These are phyloP conservation scores for Phytophthora idaei DNA, from an alignment of 352 stramenopile species.

Conservation along the genomic window DNA sequence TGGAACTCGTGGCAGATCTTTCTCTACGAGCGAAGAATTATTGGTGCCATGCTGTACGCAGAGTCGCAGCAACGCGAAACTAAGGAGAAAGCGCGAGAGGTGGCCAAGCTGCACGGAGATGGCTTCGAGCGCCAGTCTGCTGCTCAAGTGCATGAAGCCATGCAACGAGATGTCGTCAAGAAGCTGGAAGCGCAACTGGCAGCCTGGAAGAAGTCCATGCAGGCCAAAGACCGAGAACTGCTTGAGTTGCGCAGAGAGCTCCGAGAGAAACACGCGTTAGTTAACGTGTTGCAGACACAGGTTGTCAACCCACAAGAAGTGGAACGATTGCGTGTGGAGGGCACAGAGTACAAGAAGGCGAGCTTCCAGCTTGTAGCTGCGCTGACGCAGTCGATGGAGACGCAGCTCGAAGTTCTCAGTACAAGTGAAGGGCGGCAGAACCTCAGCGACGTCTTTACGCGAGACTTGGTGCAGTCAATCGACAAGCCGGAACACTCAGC, in stretches of 20 bases:
- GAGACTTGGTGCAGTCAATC: conserved; percentile 64
- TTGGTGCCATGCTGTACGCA: conserved; percentile 80
- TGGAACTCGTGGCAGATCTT: conserved; percentile 62
- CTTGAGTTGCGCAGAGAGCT: conserved; percentile 55
- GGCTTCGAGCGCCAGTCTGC: conserved; percentile 48
- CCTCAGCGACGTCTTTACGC: conserved; percentile 61
- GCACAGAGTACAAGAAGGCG: conserved; percentile 73
- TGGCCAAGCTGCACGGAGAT: conserved; percentile 66
- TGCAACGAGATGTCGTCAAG: conserved; percentile 49
- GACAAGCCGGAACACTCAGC: conserved; percentile 66
- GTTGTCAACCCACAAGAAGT: conserved; percentile 61
- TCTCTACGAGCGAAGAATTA: conserved; percentile 60
- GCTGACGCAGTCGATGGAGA: conserved; percentile 57
- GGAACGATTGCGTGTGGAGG: conserved; percentile 59
- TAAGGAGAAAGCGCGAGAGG: conserved; percentile 45
- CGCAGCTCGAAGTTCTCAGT: conserved; percentile 62
- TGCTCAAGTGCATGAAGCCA: conserved; percentile 38
- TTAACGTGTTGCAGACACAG: conserved; percentile 49
- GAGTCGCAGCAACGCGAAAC: conserved; percentile 59
- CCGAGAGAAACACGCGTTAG: conserved; percentile 33
- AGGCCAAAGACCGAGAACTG: conserved; percentile 63
- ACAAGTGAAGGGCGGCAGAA: conserved; percentile 72
- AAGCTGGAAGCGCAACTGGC: conserved; percentile 44
- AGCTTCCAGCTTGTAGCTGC: conserved; percentile 60
- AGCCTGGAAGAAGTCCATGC: conserved; percentile 34